These are phyloP conservation scores for Anisogramma anomala DNA, from an alignment of 2,329 filamentous ascomycete genomes.

Conservation along the genomic window DNA sequence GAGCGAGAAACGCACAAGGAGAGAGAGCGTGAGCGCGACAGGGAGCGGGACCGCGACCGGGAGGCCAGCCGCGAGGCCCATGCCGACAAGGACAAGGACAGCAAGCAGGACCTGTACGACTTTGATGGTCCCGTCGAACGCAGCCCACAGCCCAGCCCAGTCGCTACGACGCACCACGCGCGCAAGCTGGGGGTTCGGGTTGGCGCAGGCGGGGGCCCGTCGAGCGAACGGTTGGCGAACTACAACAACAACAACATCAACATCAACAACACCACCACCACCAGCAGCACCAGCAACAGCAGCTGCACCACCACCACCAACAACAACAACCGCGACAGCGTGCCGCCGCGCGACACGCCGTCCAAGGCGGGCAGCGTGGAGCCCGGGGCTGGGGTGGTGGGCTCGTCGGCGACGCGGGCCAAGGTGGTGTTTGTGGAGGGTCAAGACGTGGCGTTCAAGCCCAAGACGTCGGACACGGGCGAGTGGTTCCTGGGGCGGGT, in stretches of 20 bases:
- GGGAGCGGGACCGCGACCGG: constrained; percentile 18
- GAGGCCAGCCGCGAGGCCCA: too few relatives aligned
- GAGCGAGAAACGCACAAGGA: constrained; percentile 5
- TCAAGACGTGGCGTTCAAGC: constrained; percentile 57
- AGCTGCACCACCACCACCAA: too few relatives aligned
- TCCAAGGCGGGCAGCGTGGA: constrained; percentile 46
- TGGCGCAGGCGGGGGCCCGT: constrained; percentile 17
- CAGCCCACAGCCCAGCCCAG: constrained; percentile 31
- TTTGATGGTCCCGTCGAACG: constrained; percentile 32
- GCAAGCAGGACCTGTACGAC: constrained; percentile 30
- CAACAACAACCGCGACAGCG: constrained; percentile 12
- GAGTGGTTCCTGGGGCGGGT: constrained; percentile 73
- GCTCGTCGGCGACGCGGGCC: constrained; percentile 30
- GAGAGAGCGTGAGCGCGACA: constrained; percentile 18
- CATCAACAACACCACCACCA: too few relatives aligned
- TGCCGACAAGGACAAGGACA: constrained; percentile 13
- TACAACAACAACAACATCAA: too few relatives aligned
- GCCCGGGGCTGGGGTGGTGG: constrained; percentile 30
- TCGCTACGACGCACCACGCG: constrained; percentile 19
- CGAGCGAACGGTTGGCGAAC: constrained; percentile 23
- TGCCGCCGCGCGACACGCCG: constrained; percentile 34
- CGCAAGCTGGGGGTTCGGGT: constrained; percentile 26
- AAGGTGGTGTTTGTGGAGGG: constrained; percentile 48
- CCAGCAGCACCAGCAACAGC: too few relatives aligned
- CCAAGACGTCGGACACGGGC: constrained; percentile 40